Evolutionary conservation across 2,329 filamentous ascomycete genomes (phyloP), one percentile per base, ranked within the genome.

Genomic region (Venturia effusa): DNA sequence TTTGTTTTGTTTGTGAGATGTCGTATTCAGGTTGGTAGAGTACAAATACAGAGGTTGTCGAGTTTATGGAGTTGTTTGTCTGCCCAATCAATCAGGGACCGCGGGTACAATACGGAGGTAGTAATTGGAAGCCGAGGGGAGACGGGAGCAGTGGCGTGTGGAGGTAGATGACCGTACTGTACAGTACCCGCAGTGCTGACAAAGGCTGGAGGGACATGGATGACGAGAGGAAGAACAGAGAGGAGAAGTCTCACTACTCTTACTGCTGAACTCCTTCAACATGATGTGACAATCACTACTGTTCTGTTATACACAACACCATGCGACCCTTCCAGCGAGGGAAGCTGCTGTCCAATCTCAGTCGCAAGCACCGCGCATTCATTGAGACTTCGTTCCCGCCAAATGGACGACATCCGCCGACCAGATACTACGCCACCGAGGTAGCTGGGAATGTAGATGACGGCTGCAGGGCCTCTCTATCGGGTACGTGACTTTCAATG

Each of bases 291-390:
- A 57, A n/a, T 57, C 30, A 37, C 19, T 51, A 24, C 45, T 4
- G 15, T 24, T 27, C 22, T 24, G 22, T 51, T 3, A 11, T 57
- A 5, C 11, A n/a, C 4, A 57, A 11, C 51, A 57, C 27, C 8
- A 64, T 64, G 62, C 62, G 40, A 32, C 62, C 51, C 32, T 60
- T 43, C 30, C 62, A 64, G 60, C 24, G 62, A 34, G 40, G 41
- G 27, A 64, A 51, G 22, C 62, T 64, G 22, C 24, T 64, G 4
- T 55, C 62, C 39, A 39, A 40, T 15, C 55, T 64, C 30, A 41
- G 41, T 48, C 54, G 62, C 24, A 59, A 64, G 57, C 54, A 64
- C 24, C 51, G 57, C 39, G 62, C 62, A 3, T 27, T 64, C 39
- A 34, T 64, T 13, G 62, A 64, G 34, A 34, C 27, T 1, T 17